phyloP scores from a whole-genome alignment of 805 yeast species.

The Pichia kluyveri region DNA sequence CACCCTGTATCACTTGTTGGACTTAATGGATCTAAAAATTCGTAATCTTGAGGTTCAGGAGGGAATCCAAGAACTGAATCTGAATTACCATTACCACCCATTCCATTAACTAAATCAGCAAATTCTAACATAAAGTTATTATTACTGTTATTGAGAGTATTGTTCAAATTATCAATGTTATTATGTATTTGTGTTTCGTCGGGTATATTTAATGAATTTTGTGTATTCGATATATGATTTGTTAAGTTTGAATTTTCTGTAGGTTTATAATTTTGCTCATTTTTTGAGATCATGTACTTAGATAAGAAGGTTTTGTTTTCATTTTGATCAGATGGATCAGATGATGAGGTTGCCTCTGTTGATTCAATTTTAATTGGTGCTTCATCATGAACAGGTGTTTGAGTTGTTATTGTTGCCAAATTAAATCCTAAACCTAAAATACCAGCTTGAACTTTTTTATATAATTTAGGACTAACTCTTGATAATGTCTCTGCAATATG shows the following conservation, averaged over 20 bases:
- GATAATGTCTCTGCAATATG: slow-evolving; percentile 38
- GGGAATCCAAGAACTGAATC: background rate
- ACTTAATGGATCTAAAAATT: slow-evolving; percentile 14
- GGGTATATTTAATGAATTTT: background rate
- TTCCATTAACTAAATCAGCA: slow-evolving; percentile 3
- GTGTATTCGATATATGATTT: background rate
- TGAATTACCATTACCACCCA: background rate
- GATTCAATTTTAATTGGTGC: background rate
- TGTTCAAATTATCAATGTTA: background rate
- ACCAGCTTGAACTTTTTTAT: slow-evolving; percentile 28
- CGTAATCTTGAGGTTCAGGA: slow-evolving; percentile 8
- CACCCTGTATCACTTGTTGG: slow-evolving; percentile 42
- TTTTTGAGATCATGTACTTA: background rate
- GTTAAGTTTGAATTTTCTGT: background rate
- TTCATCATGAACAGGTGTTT: background rate
- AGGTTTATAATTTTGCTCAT: background rate
- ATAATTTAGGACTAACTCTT: slow-evolving; percentile 35
- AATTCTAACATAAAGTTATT: slow-evolving; percentile 7
- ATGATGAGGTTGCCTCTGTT: background rate
- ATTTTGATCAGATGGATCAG: background rate
- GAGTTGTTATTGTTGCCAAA: background rate
- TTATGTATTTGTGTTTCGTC: background rate
- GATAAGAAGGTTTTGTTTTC: background rate
- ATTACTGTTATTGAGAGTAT: background rate
- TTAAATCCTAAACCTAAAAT: slow-evolving; percentile 15